phyloP scores from a whole-genome alignment of 352 stramenopile species.

The Globisporangium heterothallicum region DNA sequence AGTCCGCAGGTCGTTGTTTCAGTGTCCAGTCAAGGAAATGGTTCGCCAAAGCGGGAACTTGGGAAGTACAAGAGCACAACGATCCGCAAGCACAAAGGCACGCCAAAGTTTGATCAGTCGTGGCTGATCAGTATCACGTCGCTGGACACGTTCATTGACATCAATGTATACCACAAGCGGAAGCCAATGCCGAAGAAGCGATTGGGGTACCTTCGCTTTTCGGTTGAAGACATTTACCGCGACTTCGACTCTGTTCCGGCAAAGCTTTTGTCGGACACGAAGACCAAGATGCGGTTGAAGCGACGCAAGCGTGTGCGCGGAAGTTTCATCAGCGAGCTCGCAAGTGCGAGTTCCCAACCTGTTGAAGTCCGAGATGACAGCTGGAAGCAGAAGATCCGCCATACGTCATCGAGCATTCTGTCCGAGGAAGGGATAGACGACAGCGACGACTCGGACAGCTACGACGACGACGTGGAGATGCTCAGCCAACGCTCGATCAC shows the following conservation, averaged over 20 bases:
- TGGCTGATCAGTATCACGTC: constrained; percentile 73
- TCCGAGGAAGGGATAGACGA: constrained; percentile 20
- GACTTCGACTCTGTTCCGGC: constrained; percentile 71
- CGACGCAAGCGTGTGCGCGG: constrained; percentile 70
- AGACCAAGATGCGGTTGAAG: constrained; percentile 72
- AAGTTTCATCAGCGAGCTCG: constrained; percentile 78
- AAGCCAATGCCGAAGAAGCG: constrained; percentile 81
- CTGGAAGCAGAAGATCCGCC: constrained; percentile 57
- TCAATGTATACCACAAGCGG: constrained; percentile 81
- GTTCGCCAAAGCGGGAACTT: constrained; percentile 40
- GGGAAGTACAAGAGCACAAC: constrained; percentile 73
- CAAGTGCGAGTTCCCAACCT: constrained; percentile 21
- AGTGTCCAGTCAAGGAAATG: constrained; percentile 47
- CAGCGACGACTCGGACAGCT: constrained; percentile 53
- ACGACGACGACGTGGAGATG: constrained; percentile 56
- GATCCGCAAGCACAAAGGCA: constrained; percentile 39
- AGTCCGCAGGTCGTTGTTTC: constrained; percentile 69
- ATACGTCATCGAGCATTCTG: constrained; percentile 30
- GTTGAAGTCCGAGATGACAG: constrained; percentile 63
- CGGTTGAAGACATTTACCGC: constrained; percentile 82
- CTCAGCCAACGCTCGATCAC: constrained; percentile 51
- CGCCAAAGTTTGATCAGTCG: constrained; percentile 79
- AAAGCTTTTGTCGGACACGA: constrained; percentile 62
- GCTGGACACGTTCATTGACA: constrained; percentile 70
- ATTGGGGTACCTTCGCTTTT: constrained; percentile 65